Evolutionary conservation across 2,329 filamentous ascomycete genomes (phyloP).

Genomic region (Penicillium brasilianum): DNA sequence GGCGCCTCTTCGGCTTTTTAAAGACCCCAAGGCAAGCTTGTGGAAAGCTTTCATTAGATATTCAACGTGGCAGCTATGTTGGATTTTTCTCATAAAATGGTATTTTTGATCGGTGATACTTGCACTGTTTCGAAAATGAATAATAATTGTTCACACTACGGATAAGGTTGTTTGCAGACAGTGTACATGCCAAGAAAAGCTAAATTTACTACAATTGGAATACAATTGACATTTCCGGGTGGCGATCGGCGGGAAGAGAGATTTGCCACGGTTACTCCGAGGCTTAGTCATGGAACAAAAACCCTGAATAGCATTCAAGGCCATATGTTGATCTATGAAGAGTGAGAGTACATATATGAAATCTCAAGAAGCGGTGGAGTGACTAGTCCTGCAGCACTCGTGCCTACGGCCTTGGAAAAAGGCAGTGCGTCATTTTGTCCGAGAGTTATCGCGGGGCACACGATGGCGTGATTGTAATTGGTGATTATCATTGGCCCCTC

Average conservation of each 20-base stretch:
- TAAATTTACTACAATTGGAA: not conserved
- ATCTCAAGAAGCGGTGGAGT: not conserved
- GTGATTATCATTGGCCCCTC: not conserved
- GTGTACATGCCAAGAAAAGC: slow-evolving; percentile 5
- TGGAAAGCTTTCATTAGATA: too few species aligned
- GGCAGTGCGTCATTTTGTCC: slow-evolving; percentile 8
- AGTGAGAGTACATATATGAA: not conserved
- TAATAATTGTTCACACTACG: not conserved
- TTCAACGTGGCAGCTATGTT: too few species aligned
- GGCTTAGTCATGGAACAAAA: not conserved
- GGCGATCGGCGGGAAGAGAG: not conserved
- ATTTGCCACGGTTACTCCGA: not conserved
- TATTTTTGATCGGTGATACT: too few species aligned
- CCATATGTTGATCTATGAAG: too few species aligned
- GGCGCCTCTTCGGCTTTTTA: too few species aligned
- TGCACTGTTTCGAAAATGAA: not conserved
- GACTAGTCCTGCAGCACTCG: too few species aligned
- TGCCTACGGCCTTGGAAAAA: not conserved
- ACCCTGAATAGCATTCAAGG: too few species aligned
- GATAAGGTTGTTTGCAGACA: slow-evolving; percentile 7
- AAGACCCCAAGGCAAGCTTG: too few species aligned
- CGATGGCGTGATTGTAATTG: slow-evolving; percentile 25
- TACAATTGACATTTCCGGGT: not conserved
- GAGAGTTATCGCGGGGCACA: slow-evolving; percentile 6
- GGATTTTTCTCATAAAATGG: too few species aligned